Conservation (phyloP, 1,284 basidiomycete species). For the Blastosporella zonata region DNA sequence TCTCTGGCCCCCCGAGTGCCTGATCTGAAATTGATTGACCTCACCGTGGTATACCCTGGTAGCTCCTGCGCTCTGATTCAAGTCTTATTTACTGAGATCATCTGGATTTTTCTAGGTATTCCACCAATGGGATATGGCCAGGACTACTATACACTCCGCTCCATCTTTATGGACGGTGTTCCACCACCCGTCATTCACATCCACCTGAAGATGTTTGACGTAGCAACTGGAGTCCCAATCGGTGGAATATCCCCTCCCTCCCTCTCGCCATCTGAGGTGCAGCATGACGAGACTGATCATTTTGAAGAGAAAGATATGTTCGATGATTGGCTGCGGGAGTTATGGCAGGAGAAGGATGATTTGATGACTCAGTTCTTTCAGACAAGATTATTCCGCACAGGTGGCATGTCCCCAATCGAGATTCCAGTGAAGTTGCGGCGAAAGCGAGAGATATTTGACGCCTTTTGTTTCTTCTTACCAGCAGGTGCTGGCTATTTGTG, state of each 20-base stretch:
- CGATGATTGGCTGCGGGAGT: constrained; percentile 76
- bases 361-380: constrained; percentile 65
- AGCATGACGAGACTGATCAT: constrained; percentile 53
- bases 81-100: constrained; percentile 5
- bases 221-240: constrained; percentile 63
- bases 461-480: constrained; percentile 70
- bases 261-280: constrained; percentile 31
- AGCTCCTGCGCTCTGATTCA: constrained; percentile 1
- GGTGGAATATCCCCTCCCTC: constrained; percentile 48
- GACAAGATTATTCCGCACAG: constrained; percentile 37
- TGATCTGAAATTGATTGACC: constrained; percentile 79
- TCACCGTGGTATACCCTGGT: constrained; percentile 91
- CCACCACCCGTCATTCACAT: constrained; percentile 87
- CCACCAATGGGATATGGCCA: constrained; percentile 75
- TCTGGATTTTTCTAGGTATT: constrained; percentile 46
- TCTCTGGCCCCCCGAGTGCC: constrained; percentile 78
- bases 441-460: constrained; percentile 54
- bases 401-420: constrained; percentile 31
- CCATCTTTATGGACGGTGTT: constrained; percentile 81
- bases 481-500: constrained; percentile 52
- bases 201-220: constrained; percentile 77
- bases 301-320: constrained; percentile 73
- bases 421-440: constrained; percentile 59
- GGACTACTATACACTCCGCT: constrained; percentile 83
- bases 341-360: constrained; percentile 86